Conservation (phyloP, 352 stramenopile genomes). For the Phytophthora foliorum region DNA sequence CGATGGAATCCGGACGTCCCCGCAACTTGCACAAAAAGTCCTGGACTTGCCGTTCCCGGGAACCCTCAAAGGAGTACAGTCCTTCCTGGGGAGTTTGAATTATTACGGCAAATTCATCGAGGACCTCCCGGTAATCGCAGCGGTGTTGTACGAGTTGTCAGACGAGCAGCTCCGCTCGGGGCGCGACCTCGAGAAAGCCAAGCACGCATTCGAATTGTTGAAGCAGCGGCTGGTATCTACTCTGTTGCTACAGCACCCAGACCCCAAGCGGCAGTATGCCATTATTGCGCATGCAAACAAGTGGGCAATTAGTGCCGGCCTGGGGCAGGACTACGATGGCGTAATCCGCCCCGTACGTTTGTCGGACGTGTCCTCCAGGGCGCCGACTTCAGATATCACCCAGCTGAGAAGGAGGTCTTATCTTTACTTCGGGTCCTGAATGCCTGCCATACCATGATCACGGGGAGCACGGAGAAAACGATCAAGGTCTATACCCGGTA, state of each 20-base stretch:
- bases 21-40: constrained; percentile 8
- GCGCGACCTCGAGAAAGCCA: constrained; percentile 26
- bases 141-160: constrained; percentile 1
- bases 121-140: constrained; percentile 11
- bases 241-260: constrained; percentile 21
- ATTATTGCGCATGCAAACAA: constrained; percentile 32
- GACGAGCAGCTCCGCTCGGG: constrained; percentile 20
- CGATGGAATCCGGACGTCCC: constrained; percentile 14
- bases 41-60: constrained; percentile 12
- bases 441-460: constrained; percentile 15
- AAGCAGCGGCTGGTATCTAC: constrained; percentile 35
- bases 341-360: constrained; percentile 29
- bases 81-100: constrained; percentile 31
- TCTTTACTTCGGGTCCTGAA: constrained; percentile 12
- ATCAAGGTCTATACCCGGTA: constrained; percentile 8
- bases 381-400: constrained; percentile 3
- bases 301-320: constrained; percentile 36
- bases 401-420: constrained; percentile 7
- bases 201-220: constrained; percentile 32
- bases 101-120: constrained; percentile 47
- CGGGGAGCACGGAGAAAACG: neutral
- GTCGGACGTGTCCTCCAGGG: constrained; percentile 15
- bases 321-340: constrained; percentile 41
- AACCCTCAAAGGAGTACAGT: constrained; percentile 19
- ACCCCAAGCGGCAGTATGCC: constrained; percentile 21